Evolutionary conservation across 2,329 filamentous ascomycete species (phyloP), one percentile per base, ranked within the genome.

Genomic region (Fusarium sp.): DNA sequence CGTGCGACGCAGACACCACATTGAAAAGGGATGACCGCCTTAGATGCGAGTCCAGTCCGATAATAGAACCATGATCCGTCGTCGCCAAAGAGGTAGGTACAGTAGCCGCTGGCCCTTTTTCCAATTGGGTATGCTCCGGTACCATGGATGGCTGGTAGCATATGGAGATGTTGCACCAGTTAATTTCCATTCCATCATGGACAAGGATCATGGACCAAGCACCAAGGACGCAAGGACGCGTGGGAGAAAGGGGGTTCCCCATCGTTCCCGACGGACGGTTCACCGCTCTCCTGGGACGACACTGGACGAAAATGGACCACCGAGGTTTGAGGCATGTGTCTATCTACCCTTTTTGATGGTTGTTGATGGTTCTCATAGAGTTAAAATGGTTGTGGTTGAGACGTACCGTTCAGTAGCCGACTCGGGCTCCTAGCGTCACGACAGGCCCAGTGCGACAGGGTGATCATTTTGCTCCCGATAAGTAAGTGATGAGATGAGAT

Each of bases 91-190:
- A 20, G 43, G 54, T 43, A 43, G 5, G 6, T 43, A 25, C 40
- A 27, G 20, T 45, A 62, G 40, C 59, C 54, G 61, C 47, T 50
- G 38, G 40, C 45, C 54, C 25, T 52, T 50, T 43, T 43, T 69
- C 75, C 64, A 69, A 75, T 77, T 77, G 69, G 73, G 64, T 62
- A 43, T 68, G 43, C 62, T 69, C 74, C 71, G 71, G 71, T 72
- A 69, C 71, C 71, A 73, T 69, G 71, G 52, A 63, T 65, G 52
- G 63, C 52, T 58, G 60, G 71, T 66, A 63, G 65, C 52, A 74
- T 68, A 56, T 40, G 69, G 65, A 72, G 54, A 75, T 73, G 76
- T 78, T 74, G 70, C 76, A 78, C 76, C 68, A 75, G 58, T 68
- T 63, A 78, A 78, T 76, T 76, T 78, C 76, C 64, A 76, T 75